A percentile compares a stretch with the other conserved stretches of the same genome.
Conservation (phyloP, 257 asterid species). For the Solanum chmielewskii region DNA sequence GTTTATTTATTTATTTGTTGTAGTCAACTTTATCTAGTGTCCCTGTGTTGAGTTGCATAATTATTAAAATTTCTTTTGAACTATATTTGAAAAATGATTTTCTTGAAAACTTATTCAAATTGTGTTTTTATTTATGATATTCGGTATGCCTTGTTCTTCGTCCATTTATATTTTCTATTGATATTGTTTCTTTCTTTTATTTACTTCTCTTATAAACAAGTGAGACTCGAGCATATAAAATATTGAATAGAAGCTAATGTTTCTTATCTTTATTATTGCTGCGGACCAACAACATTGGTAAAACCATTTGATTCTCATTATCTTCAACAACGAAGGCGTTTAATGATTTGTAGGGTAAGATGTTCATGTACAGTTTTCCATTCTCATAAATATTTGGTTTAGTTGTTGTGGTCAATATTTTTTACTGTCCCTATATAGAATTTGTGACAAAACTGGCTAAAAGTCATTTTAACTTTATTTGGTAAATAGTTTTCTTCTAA, state of each 20-base stretch:
- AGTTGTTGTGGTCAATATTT: neutral
- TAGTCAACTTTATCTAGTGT: no score
- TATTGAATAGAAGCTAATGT: no score
- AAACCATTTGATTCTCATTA: no score
- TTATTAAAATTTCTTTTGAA: no score
- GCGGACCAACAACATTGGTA: no score
- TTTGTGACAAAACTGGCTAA: neutral
- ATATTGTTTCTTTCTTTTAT: neutral
- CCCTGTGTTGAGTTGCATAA: no score
- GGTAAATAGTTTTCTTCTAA: neutral
- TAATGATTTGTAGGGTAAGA: neutral
- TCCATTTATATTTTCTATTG: neutral
- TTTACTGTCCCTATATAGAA: neutral
- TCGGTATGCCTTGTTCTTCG: no score
- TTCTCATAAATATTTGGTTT: neutral
- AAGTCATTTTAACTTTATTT: neutral
- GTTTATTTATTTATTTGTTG: no score
- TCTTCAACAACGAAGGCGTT: neutral
- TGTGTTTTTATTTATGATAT: no score
- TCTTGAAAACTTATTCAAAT: no score
- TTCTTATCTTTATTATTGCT: no score
- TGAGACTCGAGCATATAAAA: neutral
- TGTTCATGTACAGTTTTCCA: neutral
- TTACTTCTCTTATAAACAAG: neutral
- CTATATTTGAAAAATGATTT: no score